Evolutionary conservation across 306 rosid genomes (phyloP), one percentile per base, ranked within the genome.

Genomic region (Cucurbita moschata): DNA sequence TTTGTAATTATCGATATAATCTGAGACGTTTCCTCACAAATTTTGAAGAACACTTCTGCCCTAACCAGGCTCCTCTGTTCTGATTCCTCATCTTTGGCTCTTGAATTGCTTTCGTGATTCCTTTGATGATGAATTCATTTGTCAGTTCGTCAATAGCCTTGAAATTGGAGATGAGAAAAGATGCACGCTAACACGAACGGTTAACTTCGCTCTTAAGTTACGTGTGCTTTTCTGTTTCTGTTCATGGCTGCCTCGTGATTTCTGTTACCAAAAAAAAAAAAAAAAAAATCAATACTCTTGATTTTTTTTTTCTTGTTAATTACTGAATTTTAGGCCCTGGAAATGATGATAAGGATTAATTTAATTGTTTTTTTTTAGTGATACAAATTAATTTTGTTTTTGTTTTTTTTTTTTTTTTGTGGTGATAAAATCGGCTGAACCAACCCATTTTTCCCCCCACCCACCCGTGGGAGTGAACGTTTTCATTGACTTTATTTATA

Each of bases 161-260:
- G 46, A 50, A 30, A 8, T 40, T 65, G 67, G 21, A 38, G 50
- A 23, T 63, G 70, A 63, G 50, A 16, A 15, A 38, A 37, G 46
- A 43, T 4, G 21, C 53, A 19, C 18, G 12, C 38, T 15, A 37
- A 38, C 69, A 16, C 14, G 5, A 66, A 44, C 10, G 8, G 73
- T 57, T 74, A 64, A 72, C 88, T 81, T 84, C 66, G 42, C 80
- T 72, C 69, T n/a, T 72, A 77, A 76, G 83, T 66, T 78, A 49
- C 74, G 5, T 19, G 15, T 49, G 10, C 59, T 9, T 26, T 69
- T 69, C 54, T 46, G 75, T 58, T 16, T 66, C 2, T 63, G n/a
- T 70, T 38, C 52, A n/a, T 49, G 39, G 50, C 30, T 14, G 8
- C 4, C n/a, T 4, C 30, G 2, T 15, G 50, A 11, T 40, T 19